These are phyloP conservation scores for Hypoxylon sp. DNA, from an alignment of 2,329 filamentous ascomycete genomes.

Conservation along the genomic window DNA sequence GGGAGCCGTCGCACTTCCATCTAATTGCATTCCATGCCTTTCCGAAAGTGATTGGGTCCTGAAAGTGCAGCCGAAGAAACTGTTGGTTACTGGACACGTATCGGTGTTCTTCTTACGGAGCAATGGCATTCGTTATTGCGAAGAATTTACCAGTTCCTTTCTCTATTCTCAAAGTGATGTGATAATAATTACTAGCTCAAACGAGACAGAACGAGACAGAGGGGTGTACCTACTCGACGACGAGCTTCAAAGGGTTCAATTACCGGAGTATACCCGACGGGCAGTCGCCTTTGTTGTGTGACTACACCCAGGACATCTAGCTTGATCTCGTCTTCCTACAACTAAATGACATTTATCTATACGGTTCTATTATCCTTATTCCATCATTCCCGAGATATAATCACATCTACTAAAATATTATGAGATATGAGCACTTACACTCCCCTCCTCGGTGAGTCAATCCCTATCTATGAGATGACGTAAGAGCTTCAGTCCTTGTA, in stretches of 20 bases:
- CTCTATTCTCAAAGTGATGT: neutral
- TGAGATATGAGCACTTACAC: conserved; percentile 45
- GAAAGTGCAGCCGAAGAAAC: no score
- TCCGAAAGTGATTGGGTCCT: neutral
- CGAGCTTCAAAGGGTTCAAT: conserved; percentile 11
- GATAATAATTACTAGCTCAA: neutral
- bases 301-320: neutral
- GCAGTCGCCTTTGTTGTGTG: neutral
- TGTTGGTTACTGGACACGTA: no score
- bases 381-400: neutral
- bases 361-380: neutral
- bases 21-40: neutral
- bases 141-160: neutral
- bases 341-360: neutral
- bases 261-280: conserved; percentile 36
- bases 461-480: conserved; percentile 20
- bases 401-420: neutral
- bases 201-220: conserved; percentile 3
- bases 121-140: neutral
- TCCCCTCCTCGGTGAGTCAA: conserved; percentile 48
- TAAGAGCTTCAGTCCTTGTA: conserved; percentile 21
- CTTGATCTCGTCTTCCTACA: conserved; percentile 13
- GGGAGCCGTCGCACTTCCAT: conserved; percentile 3
- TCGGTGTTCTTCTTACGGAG: neutral
- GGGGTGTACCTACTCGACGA: conserved; percentile 2